Base-by-base conservation (phyloP, 495 filamentous ascomycete species). In the Talaromyces trachyspermus region DNA sequence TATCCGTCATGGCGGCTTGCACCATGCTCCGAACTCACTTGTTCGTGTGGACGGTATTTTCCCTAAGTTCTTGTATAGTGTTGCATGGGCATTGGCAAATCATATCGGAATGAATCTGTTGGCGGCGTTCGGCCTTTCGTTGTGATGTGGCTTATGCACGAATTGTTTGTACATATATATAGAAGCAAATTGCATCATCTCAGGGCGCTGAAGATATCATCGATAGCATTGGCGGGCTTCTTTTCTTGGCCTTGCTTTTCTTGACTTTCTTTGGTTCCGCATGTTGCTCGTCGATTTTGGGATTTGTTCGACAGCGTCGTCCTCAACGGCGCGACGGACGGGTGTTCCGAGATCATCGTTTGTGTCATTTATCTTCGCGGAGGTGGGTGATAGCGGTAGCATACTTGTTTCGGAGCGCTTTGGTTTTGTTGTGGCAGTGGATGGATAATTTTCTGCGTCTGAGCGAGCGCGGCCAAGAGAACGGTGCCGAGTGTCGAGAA, bases 1-100 rank as follows among this genome's bases (percentile, higher is more conserved):
- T 79, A 14, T 83, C 78, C 25, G 86, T 95, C 7, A 95, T 95
- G 89, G 79, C 74, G 20, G 88, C 94, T 23, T 99, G 94, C 60
- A 88, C 87, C 49, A 67, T 75, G 9, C 58, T 97, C 57, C 72
- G 92, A 55, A 85, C 84, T 35, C 94, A 99, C 72, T 66, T 99
- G 51, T 99, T 99, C 65, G 87, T 99, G 46, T 99, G 94, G 94
- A 97, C 89, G 0, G 94, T 99, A 23, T 99, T 99, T 64, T 89
- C 84, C 94, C 94, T 3, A 99, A 97, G 64, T 99, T 88, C 66
- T 64, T 99, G 53, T 97, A 92, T 61, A 82, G 77, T 41, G 81
- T 94, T 66, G 89, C 82, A 15, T 99, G 94, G 94, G 79, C 77
- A 53, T 49, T 86, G 42, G 83, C 76, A n/a, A 83, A 84, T 63